phyloP scores from a whole-genome alignment of 305 asterid genomes.

The Fraxinus paxiana region DNA sequence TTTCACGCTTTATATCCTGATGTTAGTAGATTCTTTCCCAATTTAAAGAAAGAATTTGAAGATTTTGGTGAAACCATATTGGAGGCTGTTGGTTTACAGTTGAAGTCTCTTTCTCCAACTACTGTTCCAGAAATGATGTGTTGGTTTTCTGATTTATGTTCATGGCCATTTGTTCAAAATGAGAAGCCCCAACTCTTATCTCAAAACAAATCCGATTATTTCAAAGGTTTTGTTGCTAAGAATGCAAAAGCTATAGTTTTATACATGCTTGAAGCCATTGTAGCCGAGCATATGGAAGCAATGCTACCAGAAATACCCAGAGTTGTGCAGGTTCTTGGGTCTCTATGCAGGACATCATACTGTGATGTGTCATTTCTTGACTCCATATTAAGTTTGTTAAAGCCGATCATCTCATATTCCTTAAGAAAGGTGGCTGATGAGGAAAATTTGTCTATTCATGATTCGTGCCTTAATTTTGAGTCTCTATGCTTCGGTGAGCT shows the following conservation, averaged over 20 bases:
- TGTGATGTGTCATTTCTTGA: conserved; percentile 83
- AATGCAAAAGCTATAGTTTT: conserved; percentile 87
- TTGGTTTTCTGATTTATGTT: conserved; percentile 91
- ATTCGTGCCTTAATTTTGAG: conserved; percentile 65
- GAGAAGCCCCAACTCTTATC: conserved; percentile 33
- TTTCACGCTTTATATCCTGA: conserved; percentile 65
- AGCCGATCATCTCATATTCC: conserved; percentile 78
- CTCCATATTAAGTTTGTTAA: conserved; percentile 61
- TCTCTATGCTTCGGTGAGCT: conserved; percentile 83
- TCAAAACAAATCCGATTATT: conserved; percentile 38
- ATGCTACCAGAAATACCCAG: conserved; percentile 84
- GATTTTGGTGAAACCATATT: conserved; percentile 80
- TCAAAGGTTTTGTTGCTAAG: conserved; percentile 82
- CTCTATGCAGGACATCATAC: conserved; percentile 67
- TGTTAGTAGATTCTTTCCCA: conserved; percentile 70
- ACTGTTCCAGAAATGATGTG: conserved; percentile 77
- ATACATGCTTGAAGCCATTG: conserved; percentile 84
- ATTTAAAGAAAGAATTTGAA: conserved; percentile 73
- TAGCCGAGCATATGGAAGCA: conserved; percentile 87
- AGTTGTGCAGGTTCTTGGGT: conserved; percentile 67
- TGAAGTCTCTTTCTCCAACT: conserved; percentile 70
- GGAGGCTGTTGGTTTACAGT: conserved; percentile 91
- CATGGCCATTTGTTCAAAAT: conserved; percentile 68
- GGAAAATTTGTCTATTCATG: conserved; percentile 48
- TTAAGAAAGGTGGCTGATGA: conserved; percentile 59